Percentiles rank a stretch among this genome's conserved stretches.
Evolutionary conservation across 108 stramenopile species (phyloP).

Genomic region (Licmophora abbreviata): DNA sequence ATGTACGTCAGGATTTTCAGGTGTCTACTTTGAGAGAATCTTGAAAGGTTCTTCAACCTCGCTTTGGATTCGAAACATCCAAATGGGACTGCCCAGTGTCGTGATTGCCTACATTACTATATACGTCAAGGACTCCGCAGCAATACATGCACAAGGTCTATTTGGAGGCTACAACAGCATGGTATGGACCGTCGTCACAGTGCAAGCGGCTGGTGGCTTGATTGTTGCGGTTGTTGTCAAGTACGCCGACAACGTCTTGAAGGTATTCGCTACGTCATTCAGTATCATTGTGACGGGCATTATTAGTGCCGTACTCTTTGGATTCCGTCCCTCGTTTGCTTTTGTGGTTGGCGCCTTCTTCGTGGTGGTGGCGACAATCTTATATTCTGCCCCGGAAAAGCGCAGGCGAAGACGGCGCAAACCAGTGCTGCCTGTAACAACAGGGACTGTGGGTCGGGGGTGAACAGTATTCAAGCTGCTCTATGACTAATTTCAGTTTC

Average conservation of each 20-base stretch:
- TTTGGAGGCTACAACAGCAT: slow-evolving; percentile 79
- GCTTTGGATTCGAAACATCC: slow-evolving; percentile 95
- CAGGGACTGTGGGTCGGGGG: too few species aligned
- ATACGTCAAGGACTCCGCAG: slow-evolving; percentile 50
- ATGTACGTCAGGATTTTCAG: slow-evolving; percentile 91
- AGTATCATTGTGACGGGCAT: slow-evolving; percentile 88
- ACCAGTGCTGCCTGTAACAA: not conserved
- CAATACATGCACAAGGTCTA: slow-evolving; percentile 70
- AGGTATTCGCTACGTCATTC: slow-evolving; percentile 93
- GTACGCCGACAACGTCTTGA: slow-evolving; percentile 96
- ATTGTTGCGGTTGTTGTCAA: slow-evolving; percentile 96
- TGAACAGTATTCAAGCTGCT: too few species aligned
- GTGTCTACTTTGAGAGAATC: slow-evolving; percentile 97
- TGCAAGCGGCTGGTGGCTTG: slow-evolving; percentile 94
- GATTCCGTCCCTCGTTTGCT: slow-evolving; percentile 66
- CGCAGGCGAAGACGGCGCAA: not conserved
- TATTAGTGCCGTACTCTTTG: slow-evolving; percentile 83
- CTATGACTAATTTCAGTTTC: too few species aligned
- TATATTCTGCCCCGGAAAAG: slow-evolving; percentile 54
- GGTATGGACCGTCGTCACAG: slow-evolving; percentile 82
- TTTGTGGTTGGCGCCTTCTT: slow-evolving; percentile 66
- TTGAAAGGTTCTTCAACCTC: slow-evolving; percentile 81
- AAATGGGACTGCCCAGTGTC: slow-evolving; percentile 94
- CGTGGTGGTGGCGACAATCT: slow-evolving; percentile 60
- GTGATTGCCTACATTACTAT: slow-evolving; percentile 72